Base-by-base conservation (phyloP, 495 filamentous ascomycete species). In the Zalerion maritima region DNA sequence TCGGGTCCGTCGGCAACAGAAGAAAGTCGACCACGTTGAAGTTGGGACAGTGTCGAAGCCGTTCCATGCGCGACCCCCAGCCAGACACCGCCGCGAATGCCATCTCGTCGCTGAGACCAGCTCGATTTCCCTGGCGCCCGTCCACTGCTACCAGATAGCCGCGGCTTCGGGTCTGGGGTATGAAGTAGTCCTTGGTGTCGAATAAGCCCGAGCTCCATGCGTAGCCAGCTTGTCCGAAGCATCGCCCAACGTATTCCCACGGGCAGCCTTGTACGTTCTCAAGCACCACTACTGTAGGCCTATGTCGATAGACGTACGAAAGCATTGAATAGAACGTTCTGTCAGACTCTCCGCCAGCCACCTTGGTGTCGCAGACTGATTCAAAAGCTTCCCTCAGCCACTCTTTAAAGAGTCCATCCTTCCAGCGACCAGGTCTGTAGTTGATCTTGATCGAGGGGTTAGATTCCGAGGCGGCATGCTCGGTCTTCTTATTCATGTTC, bases 141-240 rank as follows among this genome's bases (percentile, higher is more conserved):
- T 80, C 62, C 7, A 83, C 40, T 15, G 70, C 73, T 17, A 83
- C 49, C 47, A 87, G 64, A 42, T 89, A 92, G 4, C 72, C 70
- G 24, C 83, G 64, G 18, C 59, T 57, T 1, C 83, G 59, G 4
- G 83, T 92, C 21, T 92, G 83, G 0, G 83, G 83, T 2, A 91
- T 54, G 26, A 83, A 85, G 43, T 66, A 87, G 0, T 79, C 42
- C 44, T 87, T 89, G 2, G 73, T 76, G 40, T 92, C 81, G 0
- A 81, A 41, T 2, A 24, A 38, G 4, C 47, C 35, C 9, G 49
- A 54, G 4, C 37, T 35, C 1, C 62, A 58, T 1, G 57, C 40
- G 43, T 89, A 92, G 9, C 61, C 67, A 13, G 71, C 50, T 3
- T 52, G 46, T 0, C 52, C 38, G 48, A 73, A 73, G 14, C 62